Percentiles rank a stretch among this genome's conserved stretches.
Conservation (phyloP, 2,329 filamentous ascomycete species). For the Cladosporium sp. region DNA sequence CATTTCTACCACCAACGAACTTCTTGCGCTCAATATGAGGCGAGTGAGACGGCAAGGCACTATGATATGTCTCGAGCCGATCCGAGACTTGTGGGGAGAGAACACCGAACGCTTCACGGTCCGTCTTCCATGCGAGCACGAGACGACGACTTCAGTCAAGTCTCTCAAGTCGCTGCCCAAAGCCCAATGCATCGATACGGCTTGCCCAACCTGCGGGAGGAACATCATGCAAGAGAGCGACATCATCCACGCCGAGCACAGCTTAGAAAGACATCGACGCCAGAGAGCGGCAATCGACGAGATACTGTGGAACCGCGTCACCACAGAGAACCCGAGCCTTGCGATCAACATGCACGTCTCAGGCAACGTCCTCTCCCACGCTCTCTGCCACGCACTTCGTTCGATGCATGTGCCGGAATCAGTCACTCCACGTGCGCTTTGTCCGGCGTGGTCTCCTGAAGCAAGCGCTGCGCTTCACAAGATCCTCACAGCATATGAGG, state of each 20-base stretch:
- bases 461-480: neutral
- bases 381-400: neutral
- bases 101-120: neutral
- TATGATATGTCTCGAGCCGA: neutral
- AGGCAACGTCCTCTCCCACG: neutral
- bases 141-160: neutral
- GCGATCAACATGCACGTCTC: neutral
- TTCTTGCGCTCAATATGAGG: conserved; percentile 4
- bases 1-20: neutral
- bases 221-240: neutral
- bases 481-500: neutral
- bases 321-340: too few relatives aligned
- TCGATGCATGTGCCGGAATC: neutral
- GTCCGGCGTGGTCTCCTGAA: neutral
- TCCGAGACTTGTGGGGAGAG: neutral
- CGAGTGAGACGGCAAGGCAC: neutral
- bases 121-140: neutral
- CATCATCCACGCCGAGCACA: neutral
- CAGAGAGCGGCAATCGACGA: neutral
- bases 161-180: neutral
- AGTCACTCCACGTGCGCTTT: neutral
- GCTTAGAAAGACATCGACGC: neutral
- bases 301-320: neutral
- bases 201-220: neutral
- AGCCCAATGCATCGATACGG: conserved; percentile 1